Base-by-base conservation (phyloP, 345 rosid genomes). In the Populus pruinosa region DNA sequence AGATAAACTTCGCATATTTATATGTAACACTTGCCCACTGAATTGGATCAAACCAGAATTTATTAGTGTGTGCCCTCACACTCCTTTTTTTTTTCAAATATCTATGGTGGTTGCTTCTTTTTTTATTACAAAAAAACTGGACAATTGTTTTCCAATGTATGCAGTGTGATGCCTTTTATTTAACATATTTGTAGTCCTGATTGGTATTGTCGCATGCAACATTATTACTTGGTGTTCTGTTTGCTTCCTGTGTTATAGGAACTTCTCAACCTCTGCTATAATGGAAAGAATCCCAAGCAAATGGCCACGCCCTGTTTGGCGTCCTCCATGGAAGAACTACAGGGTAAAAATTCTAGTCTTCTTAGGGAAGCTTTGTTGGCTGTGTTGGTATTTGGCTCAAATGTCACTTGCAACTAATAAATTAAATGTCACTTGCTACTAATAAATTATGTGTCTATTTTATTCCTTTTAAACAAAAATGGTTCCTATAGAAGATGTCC, bases 261-360 rank as follows among this genome's bases (percentile, higher is more conserved):
- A 87, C 76, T 83, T 75, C 2, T 91, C 97, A 64, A 96, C 94
- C 50, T 83, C 97, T 64, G 99, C 98, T 25, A 70, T 96, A 82
- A 92, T 92, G 86, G 99, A 96, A 83, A 92, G 99, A 85, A 90
- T 96, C 69, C 97, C 97, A 25, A 94, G 98, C 85, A 89, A 84
- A 86, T 96, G 99, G 99, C 99, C 99, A 1, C 98, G 94, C 76
- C 99, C 99, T 41, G 88, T 80, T 39, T 96, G 99, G 99, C 99
- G 83, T 88, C 83, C 97, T 71, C 98, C 99, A 73, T 96, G 99
- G 99, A 96, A 94, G 89, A 92, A 91, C 87, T 96, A 96, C 83
- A 88, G 99, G 94, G 99, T 96, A 82, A 85, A 82, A 78, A 50
- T 4, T 20, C 29, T 69, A 36, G 11, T 72, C 25, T 21, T 77